Conservation (phyloP, 208 protist species). For the Wallacemonas sp. region DNA sequence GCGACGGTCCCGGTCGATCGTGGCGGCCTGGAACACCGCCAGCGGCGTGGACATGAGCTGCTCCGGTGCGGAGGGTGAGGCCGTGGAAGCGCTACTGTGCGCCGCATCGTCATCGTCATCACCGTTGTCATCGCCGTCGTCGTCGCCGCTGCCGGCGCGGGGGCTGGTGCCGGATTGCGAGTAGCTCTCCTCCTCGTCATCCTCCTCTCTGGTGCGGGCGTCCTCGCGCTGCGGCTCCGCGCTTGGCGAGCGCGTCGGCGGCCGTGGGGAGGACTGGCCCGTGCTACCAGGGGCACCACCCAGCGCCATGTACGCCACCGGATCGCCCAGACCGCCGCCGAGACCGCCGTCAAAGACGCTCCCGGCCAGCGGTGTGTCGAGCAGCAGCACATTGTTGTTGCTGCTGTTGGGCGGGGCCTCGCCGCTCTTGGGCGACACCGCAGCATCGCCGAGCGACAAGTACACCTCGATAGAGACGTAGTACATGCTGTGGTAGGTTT, state of each 20-base stretch:
- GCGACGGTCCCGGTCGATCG: background rate
- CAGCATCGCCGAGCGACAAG: slow-evolving; percentile 48
- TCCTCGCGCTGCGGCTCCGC: slow-evolving; percentile 17
- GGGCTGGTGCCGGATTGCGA: slow-evolving; percentile 7
- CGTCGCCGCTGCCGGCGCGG: background rate
- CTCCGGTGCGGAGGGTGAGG: background rate
- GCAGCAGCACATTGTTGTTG: background rate
- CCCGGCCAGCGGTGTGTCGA: background rate
- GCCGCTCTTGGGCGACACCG: slow-evolving; percentile 9
- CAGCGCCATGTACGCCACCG: background rate
- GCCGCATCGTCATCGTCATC: background rate
- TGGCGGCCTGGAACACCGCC: background rate
- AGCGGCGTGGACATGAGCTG: background rate
- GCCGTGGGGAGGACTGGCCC: no score
- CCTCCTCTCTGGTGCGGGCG: background rate
- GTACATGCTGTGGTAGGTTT: slow-evolving; percentile 58
- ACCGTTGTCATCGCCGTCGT: background rate
- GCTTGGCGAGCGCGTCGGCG: no score
- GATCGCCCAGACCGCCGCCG: background rate
- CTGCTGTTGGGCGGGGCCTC: background rate
- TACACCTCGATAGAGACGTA: slow-evolving; percentile 63
- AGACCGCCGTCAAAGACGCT: background rate
- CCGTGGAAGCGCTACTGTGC: slow-evolving; percentile 6
- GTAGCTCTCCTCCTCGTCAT: slow-evolving; percentile 5
- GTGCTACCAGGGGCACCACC: background rate